Evolutionary conservation across 2,329 filamentous ascomycete species (phyloP).

Genomic region (Xylariaceae sp.): DNA sequence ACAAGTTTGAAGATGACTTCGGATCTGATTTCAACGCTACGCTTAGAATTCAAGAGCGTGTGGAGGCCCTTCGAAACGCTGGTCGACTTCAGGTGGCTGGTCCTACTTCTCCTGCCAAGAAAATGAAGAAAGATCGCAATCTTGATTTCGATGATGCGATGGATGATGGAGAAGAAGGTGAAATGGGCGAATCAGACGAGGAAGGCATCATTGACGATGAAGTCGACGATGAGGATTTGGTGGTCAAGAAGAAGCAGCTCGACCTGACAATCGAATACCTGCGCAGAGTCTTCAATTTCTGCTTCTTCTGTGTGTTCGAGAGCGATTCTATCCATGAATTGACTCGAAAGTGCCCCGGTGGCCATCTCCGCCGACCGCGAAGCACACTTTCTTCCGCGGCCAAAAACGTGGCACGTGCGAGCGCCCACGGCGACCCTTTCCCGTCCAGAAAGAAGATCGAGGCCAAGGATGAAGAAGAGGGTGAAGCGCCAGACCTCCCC

Average conservation of each 20-base stretch:
- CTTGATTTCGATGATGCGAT: slow-evolving; percentile 54
- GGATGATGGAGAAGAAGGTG: slow-evolving; percentile 58
- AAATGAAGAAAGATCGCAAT: slow-evolving; percentile 51
- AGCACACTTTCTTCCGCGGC: slow-evolving; percentile 78
- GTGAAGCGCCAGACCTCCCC: slow-evolving; percentile 56
- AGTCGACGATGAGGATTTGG: slow-evolving; percentile 79
- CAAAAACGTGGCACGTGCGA: slow-evolving; percentile 79
- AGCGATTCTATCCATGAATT: slow-evolving; percentile 96
- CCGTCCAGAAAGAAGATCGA: slow-evolving; percentile 73
- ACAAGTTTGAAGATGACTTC: slow-evolving; percentile 79
- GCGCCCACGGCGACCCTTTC: slow-evolving; percentile 75
- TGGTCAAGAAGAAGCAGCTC: slow-evolving; percentile 93
- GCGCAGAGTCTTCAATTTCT: slow-evolving; percentile 95
- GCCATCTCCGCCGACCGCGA: slow-evolving; percentile 88
- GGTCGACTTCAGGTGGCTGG: slow-evolving; percentile 69
- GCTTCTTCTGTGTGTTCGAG: slow-evolving; percentile 99
- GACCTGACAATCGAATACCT: slow-evolving; percentile 95
- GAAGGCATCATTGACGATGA: slow-evolving; percentile 77
- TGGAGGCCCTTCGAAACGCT: slow-evolving; percentile 71
- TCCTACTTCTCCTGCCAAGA: slow-evolving; percentile 50
- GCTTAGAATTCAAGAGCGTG: slow-evolving; percentile 76
- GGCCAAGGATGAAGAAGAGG: slow-evolving; percentile 56
- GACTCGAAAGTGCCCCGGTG: slow-evolving; percentile 90
- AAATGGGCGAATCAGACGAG: slow-evolving; percentile 73
- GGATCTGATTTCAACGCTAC: slow-evolving; percentile 72